phyloP scores from a whole-genome alignment of 345 rosid species.

The Hypericum perforatum region DNA sequence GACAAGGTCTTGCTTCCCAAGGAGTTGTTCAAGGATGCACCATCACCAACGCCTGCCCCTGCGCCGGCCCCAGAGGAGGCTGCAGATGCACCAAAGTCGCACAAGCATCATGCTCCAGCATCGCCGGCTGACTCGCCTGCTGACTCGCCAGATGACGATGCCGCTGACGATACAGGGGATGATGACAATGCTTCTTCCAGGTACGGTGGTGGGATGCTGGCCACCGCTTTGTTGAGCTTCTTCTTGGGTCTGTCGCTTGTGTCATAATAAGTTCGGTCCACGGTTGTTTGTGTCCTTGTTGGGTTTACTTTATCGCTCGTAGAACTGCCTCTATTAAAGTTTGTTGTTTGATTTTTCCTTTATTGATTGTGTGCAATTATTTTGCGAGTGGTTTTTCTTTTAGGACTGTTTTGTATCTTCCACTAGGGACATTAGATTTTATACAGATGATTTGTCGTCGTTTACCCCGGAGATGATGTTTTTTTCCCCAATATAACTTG shows the following conservation, averaged over 20 bases:
- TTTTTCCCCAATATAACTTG: too few species aligned
- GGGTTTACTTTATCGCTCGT: too few species aligned
- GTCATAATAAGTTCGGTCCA: slow-evolving; percentile 12
- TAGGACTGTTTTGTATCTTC: too few species aligned
- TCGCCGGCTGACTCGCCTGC: slow-evolving; percentile 60
- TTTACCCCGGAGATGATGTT: too few species aligned
- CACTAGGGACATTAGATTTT: too few species aligned
- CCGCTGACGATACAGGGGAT: slow-evolving; percentile 39
- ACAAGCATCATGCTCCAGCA: slow-evolving; percentile 24
- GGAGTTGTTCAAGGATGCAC: slow-evolving; percentile 67
- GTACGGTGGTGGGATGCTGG: slow-evolving; percentile 23
- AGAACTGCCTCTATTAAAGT: too few species aligned
- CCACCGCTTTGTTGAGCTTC: slow-evolving; percentile 32
- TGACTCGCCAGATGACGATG: slow-evolving; percentile 41
- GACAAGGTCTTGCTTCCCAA: slow-evolving; percentile 69
- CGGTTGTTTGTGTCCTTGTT: background rate
- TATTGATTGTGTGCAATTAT: slow-evolving; percentile 20
- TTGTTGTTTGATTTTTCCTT: slow-evolving; percentile 5
- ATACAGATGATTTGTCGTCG: too few species aligned
- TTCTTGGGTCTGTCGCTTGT: slow-evolving; percentile 26
- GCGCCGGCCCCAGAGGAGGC: slow-evolving; percentile 62
- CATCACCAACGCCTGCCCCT: slow-evolving; percentile 55
- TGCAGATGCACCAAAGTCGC: slow-evolving; percentile 55
- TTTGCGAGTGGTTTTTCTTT: background rate
- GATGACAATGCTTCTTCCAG: slow-evolving; percentile 44